Conservation (phyloP, 1,139 yeast species). For the Komagataea norvegica region DNA sequence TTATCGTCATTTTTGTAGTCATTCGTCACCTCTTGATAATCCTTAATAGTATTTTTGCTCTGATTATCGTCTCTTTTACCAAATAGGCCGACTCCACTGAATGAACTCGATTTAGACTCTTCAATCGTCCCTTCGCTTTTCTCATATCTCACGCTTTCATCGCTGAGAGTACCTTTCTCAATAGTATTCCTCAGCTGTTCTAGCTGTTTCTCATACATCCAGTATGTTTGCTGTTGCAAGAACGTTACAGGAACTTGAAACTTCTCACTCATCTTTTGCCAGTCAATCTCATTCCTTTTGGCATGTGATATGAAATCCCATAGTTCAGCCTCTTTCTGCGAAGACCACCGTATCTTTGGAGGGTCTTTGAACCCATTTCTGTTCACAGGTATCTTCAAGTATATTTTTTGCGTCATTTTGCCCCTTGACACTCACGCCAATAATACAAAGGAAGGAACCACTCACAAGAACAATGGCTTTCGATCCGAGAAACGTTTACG, state of each 20-base stretch:
- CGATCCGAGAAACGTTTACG: no score
- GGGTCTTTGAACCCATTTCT: slow-evolving; percentile 24
- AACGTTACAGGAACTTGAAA: slow-evolving; percentile 38
- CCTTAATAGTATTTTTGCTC: not conserved
- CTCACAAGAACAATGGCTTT: no score
- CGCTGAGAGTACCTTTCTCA: slow-evolving; percentile 20
- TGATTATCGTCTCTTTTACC: not conserved
- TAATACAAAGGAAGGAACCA: not conserved
- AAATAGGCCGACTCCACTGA: slow-evolving; percentile 5
- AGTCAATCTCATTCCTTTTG: slow-evolving; percentile 23
- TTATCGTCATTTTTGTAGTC: slow-evolving; percentile 1
- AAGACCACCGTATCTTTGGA: slow-evolving; percentile 24
- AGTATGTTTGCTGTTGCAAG: slow-evolving; percentile 42
- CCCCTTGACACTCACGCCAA: not conserved
- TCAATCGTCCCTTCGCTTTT: slow-evolving; percentile 6
- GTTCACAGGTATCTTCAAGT: slow-evolving; percentile 22
- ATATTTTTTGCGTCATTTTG: slow-evolving; percentile 18
- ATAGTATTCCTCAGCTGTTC: slow-evolving; percentile 36
- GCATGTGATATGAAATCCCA: slow-evolving; percentile 26
- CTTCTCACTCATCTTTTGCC: slow-evolving; percentile 13
- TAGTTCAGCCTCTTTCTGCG: slow-evolving; percentile 20
- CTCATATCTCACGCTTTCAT: slow-evolving; percentile 7
- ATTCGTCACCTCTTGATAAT: no score
- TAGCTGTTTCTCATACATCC: slow-evolving; percentile 43
- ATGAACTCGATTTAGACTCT: slow-evolving; percentile 1